These are phyloP conservation scores for Maudiozyma serrabonitensis DNA, from an alignment of 805 yeast species.

Conservation along the genomic window DNA sequence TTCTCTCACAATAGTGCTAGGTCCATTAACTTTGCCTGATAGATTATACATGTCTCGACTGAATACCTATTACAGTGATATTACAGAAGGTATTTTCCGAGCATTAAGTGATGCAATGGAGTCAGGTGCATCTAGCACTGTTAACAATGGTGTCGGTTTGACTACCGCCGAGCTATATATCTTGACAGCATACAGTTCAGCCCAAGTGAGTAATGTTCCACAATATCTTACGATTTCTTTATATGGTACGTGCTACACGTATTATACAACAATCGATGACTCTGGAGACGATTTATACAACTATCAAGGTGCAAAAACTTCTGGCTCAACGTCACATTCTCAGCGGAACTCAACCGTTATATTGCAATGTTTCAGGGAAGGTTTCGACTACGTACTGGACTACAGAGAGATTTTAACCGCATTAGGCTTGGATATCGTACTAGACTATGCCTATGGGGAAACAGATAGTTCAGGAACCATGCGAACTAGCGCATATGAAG, in stretches of 20 bases:
- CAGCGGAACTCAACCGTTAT: slow-evolving; percentile 7
- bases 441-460: slow-evolving; percentile 23
- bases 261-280: background rate
- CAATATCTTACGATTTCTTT: slow-evolving; percentile 18
- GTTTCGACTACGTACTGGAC: slow-evolving; percentile 19
- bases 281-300: background rate
- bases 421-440: slow-evolving; percentile 21
- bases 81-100: slow-evolving; percentile 20
- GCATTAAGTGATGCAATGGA: slow-evolving; percentile 19
- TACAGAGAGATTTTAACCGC: slow-evolving; percentile 19
- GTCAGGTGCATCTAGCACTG: slow-evolving; percentile 14
- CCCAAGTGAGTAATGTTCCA: slow-evolving; percentile 20
- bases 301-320: too few relatives aligned
- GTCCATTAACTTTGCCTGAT: slow-evolving; percentile 15
- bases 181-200: slow-evolving; percentile 20
- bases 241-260: slow-evolving; percentile 20
- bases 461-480: background rate
- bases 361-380: slow-evolving; percentile 10
- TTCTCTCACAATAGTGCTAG: slow-evolving; percentile 13
- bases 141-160: slow-evolving; percentile 24
- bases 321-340: background rate
- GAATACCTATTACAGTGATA: slow-evolving; percentile 18
- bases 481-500: slow-evolving; percentile 3
- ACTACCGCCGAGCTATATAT: slow-evolving; percentile 25
- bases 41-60: slow-evolving; percentile 16